Base-by-base conservation (phyloP, 192 early-diverging fungal genomes). In the Backusella circina region DNA sequence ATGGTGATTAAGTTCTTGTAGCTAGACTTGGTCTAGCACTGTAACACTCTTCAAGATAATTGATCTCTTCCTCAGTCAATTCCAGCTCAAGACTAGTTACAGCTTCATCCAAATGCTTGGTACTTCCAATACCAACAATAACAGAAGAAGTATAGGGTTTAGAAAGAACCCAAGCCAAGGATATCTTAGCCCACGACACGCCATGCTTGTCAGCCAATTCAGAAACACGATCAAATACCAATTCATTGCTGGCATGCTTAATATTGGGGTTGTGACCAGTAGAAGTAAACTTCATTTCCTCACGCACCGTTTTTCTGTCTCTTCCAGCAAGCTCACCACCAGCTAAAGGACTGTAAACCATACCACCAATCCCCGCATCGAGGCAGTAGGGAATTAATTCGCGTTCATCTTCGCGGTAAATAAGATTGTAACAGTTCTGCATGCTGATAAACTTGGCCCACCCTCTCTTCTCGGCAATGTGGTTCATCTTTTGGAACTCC, bases 381-480 rank as follows among this genome's bases (percentile, higher is more conserved):
- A 73, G 3, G 39, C 75, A 79, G 36, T 83, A 83, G 7, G 82
- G 74, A 30, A 69, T 76, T 79, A 83, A 80, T 54, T 83, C 82
- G 23, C 79, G 65, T 69, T 83, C 82, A 70, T 83, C 82, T 76
- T 83, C 82, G 12, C 82, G 82, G 64, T 83, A 83, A 23, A 83
- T 28, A 36, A 83, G 69, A 47, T 80, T 83, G 54, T 83, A 83
- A 13, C 68, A 65, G 38, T 84, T 83, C 47, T 83, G 80, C 68
- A 70, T 70, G 9, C 21, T 41, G 21, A 44, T 26, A 21, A 70
- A 70, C 15, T 41, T 80, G 47, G 82, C 67, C 82, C 82, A 83
- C 6, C 82, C 82, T 41, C 74, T 68, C 47, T 77, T 77, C 32
- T 83, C 82, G 35, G 82, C 82, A 35, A 83, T 74, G 23, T 38